A percentile compares a stretch with the other conserved stretches of the same genome.
Conservation (phyloP, 2,329 filamentous ascomycete species). For the Metarhizium brunneum region DNA sequence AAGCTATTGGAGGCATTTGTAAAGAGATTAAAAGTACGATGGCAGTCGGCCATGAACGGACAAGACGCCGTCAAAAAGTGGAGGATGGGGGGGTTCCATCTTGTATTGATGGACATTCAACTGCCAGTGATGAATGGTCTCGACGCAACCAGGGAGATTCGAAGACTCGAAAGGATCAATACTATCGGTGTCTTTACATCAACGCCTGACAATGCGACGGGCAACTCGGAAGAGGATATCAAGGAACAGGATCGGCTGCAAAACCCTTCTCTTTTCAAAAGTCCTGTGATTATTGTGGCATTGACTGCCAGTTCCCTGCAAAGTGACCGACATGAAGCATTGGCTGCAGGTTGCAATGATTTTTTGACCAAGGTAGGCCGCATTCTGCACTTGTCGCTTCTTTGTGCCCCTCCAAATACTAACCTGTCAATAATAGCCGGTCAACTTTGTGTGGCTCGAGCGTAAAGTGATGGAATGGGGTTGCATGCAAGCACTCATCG, state of each 20-base stretch:
- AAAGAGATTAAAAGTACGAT: conserved; percentile 88
- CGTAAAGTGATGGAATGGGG: conserved; percentile 99
- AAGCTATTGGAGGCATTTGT: conserved; percentile 91
- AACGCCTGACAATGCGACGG: conserved; percentile 44
- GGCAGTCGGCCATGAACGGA: conserved; percentile 96
- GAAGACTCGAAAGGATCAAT: conserved; percentile 80
- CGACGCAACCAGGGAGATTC: conserved; percentile 90
- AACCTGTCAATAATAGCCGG: conserved; percentile 57
- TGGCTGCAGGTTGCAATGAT: conserved; percentile 95
- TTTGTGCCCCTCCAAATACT: neutral
- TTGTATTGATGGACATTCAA: conserved; percentile 98
- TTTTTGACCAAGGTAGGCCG: conserved; percentile 83
- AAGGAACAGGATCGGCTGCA: conserved; percentile 60
- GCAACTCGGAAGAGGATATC: conserved; percentile 34
- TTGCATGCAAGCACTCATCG: conserved; percentile 98
- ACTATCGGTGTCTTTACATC: conserved; percentile 84
- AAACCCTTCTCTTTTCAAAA: conserved; percentile 73
- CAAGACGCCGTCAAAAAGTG: conserved; percentile 89
- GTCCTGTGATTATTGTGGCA: conserved; percentile 94
- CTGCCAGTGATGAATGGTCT: conserved; percentile 93
- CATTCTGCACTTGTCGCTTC: neutral
- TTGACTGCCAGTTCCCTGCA: conserved; percentile 90
- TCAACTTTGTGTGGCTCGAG: conserved; percentile 95
- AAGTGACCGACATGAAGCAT: conserved; percentile 87
- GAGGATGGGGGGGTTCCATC: conserved; percentile 83